Evolutionary conservation across 495 filamentous ascomycete species (phyloP), one percentile per base, ranked within the genome.

Genomic region (Cudoniella acicularis): DNA sequence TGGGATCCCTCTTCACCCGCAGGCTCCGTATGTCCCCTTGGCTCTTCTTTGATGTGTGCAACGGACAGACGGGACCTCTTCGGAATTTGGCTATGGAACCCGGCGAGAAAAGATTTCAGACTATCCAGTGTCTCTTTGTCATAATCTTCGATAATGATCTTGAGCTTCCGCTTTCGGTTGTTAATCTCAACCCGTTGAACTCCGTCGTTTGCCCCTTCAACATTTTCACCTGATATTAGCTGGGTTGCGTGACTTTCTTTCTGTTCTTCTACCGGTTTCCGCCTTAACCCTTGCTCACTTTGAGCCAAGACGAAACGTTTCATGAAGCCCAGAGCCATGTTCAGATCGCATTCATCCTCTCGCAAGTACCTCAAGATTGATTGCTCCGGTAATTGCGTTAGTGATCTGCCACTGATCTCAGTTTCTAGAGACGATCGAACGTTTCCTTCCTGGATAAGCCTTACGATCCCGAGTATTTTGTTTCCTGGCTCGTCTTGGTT

Each of bases 331-430:
- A 66, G 45, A 9, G 57, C 56, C 26, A 49, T 36, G 2, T 66
- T 57, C 4, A 66, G 25, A 51, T 57, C 51, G 30, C 64, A 66
- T 1, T 51, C 27, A 21, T 62, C 56, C 16, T 45, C 50, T 17
- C 56, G 46, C 13, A 63, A 50, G 22, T 61, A 61, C 9, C 51
- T 23, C 23, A 58, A 21, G 10, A 66, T 42, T 2, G 64, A 60
- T 49, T 59, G 49, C 50, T 60, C 60, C 13, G 64, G 60, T 6
- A 66, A 55, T 47, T 63, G 60, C 3, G 59, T 49, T 0, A 66
- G 46, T 23, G 50, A 54, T 22, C 64, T 48, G n/a, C 53, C 61
- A 59, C 61, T 66, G n/a, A 58, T 49, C 20, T 48, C 23, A 21
- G 13, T 23, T 18, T 63, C 40, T 13, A 48, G 52, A 10, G 50